Evolutionary conservation across 2,329 filamentous ascomycete genomes (phyloP).

Genomic region (Cladosporium sp.): DNA sequence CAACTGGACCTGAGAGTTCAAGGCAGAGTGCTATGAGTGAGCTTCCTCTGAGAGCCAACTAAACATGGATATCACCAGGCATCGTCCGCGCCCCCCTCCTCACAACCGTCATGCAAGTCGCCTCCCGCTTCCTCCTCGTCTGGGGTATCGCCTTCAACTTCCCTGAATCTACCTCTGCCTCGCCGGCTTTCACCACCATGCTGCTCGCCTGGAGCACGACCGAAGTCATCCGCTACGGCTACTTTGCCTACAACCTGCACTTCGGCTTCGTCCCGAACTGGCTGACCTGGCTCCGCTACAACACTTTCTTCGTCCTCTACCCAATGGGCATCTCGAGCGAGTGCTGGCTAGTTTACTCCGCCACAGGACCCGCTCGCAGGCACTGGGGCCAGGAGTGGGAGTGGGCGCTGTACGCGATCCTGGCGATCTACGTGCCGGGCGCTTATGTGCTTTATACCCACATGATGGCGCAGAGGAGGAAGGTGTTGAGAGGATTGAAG

Average conservation of each 20-base stretch:
- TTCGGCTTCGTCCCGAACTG: conserved; percentile 53
- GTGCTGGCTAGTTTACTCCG: conserved; percentile 69
- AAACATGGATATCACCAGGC: conserved; percentile 47
- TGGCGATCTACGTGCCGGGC: conserved; percentile 79
- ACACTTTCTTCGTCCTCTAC: conserved; percentile 90
- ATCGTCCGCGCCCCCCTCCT: conserved; percentile 79
- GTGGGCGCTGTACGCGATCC: conserved; percentile 59
- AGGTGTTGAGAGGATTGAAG: conserved; percentile 66
- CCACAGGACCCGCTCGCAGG: conserved; percentile 57
- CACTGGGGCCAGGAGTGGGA: conserved; percentile 43
- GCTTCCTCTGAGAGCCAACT: not conserved
- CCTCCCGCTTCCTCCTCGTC: conserved; percentile 79
- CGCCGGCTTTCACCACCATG: conserved; percentile 68
- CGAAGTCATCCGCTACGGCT: conserved; percentile 89
- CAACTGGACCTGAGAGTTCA: not conserved
- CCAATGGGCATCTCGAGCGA: conserved; percentile 88
- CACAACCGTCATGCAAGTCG: conserved; percentile 88
- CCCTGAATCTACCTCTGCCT: conserved; percentile 56
- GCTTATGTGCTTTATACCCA: conserved; percentile 84
- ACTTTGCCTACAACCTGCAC: conserved; percentile 73
- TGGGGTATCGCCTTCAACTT: conserved; percentile 78
- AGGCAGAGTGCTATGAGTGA: too few relatives aligned
- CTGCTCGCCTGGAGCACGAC: conserved; percentile 83
- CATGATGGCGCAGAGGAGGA: conserved; percentile 87
- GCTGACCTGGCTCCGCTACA: conserved; percentile 79